Conservation (phyloP, 495 filamentous ascomycete species). For the Aspergillus bridgeri region DNA sequence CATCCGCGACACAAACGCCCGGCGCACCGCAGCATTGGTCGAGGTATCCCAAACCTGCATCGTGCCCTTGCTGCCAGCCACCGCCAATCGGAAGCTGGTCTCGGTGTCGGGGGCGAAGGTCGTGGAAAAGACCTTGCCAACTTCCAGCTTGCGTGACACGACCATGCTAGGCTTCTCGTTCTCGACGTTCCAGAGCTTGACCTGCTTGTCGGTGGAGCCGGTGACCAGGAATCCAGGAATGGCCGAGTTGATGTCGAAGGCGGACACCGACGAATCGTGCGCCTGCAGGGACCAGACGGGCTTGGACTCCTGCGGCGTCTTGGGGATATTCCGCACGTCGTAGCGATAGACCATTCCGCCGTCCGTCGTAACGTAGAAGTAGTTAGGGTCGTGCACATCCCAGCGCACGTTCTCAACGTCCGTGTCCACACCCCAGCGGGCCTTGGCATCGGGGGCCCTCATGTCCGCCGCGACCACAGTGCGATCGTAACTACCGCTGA, state of each 20-base stretch:
- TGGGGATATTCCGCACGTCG: conserved; percentile 69
- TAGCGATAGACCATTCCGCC: conserved; percentile 84
- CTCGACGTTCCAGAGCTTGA: conserved; percentile 94
- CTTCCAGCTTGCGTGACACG: conserved; percentile 82
- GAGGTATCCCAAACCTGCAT: conserved; percentile 96
- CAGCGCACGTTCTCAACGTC: conserved; percentile 91
- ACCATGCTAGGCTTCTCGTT: conserved; percentile 78
- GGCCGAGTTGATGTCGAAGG: conserved; percentile 86
- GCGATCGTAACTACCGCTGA: conserved; percentile 92
- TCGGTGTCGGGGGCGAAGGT: conserved; percentile 83
- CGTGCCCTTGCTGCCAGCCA: conserved; percentile 92
- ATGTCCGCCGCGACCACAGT: conserved; percentile 90
- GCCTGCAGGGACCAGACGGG: conserved; percentile 93
- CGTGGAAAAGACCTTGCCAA: conserved; percentile 92
- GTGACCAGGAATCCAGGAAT: conserved; percentile 93
- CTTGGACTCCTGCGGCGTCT: conserved; percentile 67
- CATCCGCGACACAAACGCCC: conserved; percentile 75
- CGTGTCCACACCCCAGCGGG: conserved; percentile 86
- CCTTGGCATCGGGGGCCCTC: conserved; percentile 78
- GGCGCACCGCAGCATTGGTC: conserved; percentile 86
- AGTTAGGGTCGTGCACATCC: conserved; percentile 88
- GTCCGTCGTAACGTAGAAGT: conserved; percentile 94
- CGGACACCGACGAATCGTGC: conserved; percentile 87
- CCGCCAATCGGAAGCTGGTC: conserved; percentile 85
- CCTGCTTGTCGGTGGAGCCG: conserved; percentile 85